Conservation (phyloP, 257 asterid genomes). For the Capsicum chinense region DNA sequence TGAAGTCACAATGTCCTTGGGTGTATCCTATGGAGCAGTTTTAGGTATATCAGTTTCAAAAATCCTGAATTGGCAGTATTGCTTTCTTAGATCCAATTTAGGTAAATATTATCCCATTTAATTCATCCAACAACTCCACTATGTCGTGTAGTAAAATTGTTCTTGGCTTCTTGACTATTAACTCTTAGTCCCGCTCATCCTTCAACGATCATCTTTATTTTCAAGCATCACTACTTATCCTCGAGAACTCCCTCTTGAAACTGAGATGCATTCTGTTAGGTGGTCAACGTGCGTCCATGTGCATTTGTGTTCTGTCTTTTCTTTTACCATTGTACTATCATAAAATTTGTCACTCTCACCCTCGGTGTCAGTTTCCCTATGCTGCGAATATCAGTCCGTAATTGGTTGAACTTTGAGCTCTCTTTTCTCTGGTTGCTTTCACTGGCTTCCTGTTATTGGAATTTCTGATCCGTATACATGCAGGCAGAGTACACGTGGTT, state of each 20-base stretch:
- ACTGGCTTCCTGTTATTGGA: not conserved
- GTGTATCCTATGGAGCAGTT: not conserved
- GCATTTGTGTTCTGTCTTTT: not conserved
- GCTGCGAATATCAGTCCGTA: not conserved
- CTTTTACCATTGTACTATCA: not conserved
- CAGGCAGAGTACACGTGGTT: constrained; percentile 38
- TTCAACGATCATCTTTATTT: not conserved
- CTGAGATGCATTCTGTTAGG: not conserved
- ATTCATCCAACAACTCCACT: constrained; percentile 5
- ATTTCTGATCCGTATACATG: constrained; percentile 21
- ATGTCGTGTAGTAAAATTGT: not conserved
- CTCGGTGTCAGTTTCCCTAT: not conserved
- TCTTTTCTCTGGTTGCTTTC: constrained; percentile 21
- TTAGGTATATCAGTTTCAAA: constrained; percentile 19
- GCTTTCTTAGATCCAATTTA: not conserved
- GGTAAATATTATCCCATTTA: not conserved
- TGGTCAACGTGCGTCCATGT: not conserved
- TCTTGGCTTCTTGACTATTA: not conserved
- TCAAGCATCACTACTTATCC: not conserved
- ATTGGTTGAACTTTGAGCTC: constrained; percentile 3
- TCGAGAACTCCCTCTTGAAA: not conserved
- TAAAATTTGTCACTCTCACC: not conserved
- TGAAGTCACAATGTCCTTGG: not conserved
- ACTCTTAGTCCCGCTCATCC: not conserved
- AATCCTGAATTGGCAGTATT: not conserved